phyloP scores from a whole-genome alignment of 495 filamentous ascomycete species.

The Daldinia decipiens region DNA sequence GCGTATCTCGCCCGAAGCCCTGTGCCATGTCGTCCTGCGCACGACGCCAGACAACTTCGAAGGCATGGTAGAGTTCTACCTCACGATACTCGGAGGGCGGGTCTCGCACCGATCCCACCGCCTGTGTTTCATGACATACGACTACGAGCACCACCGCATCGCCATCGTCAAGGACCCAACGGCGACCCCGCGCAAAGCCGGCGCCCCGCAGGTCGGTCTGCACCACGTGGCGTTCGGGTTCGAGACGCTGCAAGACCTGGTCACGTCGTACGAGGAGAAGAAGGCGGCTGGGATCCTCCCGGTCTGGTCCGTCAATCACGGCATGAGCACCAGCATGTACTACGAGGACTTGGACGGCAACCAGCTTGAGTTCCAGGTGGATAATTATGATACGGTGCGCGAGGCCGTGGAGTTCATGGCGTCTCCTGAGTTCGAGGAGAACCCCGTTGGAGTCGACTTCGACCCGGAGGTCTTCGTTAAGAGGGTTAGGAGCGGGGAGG shows the following conservation, averaged over 20 bases:
- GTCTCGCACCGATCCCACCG: constrained; percentile 15
- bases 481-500: constrained; percentile 44
- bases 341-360: constrained; percentile 59
- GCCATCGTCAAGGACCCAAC: constrained; percentile 43
- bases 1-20: constrained; percentile 6
- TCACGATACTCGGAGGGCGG: constrained; percentile 23
- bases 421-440: constrained; percentile 33
- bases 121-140: constrained; percentile 51
- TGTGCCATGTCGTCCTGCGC: constrained; percentile 23
- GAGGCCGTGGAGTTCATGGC: constrained; percentile 50
- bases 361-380: constrained; percentile 56
- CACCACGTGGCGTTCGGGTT: constrained; percentile 53
- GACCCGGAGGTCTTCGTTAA: constrained; percentile 47
- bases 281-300: constrained; percentile 48
- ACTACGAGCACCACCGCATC: constrained; percentile 58
- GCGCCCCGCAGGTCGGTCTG: constrained; percentile 37
- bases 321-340: constrained; percentile 55
- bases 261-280: constrained; percentile 37
- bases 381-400: constrained; percentile 50
- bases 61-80: constrained; percentile 16
- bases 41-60: constrained; percentile 19
- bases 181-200: not conserved
- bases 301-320: constrained; percentile 55
- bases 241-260: constrained; percentile 40
- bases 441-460: constrained; percentile 50